Percentiles rank a stretch among this genome's conserved stretches.
Evolutionary conservation across 139 green algal genomes (phyloP).

Genomic region (Chlamydomonas sp.): DNA sequence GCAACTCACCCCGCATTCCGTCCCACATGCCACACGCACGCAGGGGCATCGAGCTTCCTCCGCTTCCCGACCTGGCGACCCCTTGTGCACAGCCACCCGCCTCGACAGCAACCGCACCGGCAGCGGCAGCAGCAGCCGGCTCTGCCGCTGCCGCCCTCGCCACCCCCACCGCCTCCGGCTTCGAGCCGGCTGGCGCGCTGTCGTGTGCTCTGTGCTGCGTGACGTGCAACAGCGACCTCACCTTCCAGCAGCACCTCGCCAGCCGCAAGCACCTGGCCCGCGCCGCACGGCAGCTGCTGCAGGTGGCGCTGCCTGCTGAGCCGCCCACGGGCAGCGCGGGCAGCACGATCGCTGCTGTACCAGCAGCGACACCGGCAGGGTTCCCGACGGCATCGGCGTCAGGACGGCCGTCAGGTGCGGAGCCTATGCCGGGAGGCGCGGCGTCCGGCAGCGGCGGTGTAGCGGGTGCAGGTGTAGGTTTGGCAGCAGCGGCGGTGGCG

Average conservation of each 20-base stretch:
- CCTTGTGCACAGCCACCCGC: not conserved
- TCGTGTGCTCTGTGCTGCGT: slow-evolving; percentile 25
- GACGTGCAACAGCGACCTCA: slow-evolving; percentile 33
- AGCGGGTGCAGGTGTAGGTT: not conserved
- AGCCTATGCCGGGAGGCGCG: too few species aligned
- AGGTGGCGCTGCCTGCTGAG: not conserved
- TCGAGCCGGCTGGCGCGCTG: not conserved
- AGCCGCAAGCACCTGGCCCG: slow-evolving; percentile 40
- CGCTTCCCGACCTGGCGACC: not conserved
- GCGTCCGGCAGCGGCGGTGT: too few species aligned
- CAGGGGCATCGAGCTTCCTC: not conserved
- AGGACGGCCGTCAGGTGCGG: not conserved
- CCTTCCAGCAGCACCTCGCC: slow-evolving; percentile 51
- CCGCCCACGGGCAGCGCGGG: too few species aligned
- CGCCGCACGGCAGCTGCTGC: slow-evolving; percentile 19
- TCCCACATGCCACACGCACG: not conserved
- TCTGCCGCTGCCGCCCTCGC: not conserved
- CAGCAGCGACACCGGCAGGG: not conserved
- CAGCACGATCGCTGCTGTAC: not conserved
- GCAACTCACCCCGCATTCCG: not conserved
- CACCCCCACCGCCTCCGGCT: not conserved
- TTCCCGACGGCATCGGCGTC: not conserved
- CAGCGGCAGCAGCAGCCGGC: too few species aligned
- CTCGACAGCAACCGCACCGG: not conserved
- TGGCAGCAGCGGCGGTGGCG: not conserved